These are phyloP conservation scores for Xylaria intraflava DNA, from an alignment of 495 filamentous ascomycete species.

Conservation along the genomic window DNA sequence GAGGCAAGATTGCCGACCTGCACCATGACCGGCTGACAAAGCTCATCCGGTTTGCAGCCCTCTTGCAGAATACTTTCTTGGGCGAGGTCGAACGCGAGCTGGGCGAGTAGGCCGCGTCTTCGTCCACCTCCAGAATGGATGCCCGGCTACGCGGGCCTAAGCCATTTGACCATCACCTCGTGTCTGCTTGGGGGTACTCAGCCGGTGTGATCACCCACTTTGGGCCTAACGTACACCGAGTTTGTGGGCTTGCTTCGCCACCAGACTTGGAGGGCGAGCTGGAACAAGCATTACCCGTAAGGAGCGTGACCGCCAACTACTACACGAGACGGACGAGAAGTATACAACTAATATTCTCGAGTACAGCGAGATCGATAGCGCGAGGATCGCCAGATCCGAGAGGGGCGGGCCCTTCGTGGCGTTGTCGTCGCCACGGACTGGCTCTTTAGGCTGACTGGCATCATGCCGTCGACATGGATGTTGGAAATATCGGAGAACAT, in stretches of 20 bases:
- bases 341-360: constrained; percentile 13
- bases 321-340: constrained; percentile 13
- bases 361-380: constrained; percentile 9
- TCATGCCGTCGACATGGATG: neutral
- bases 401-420: neutral
- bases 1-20: neutral
- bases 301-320: neutral
- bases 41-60: constrained; percentile 1
- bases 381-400: constrained; percentile 8
- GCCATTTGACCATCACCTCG: neutral
- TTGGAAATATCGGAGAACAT: neutral
- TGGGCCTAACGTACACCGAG: constrained; percentile 9
- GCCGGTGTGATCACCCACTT: constrained; percentile 9
- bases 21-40: constrained; percentile 6
- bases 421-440: neutral
- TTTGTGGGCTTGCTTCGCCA: constrained; percentile 12
- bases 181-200: constrained; percentile 9
- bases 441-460: neutral
- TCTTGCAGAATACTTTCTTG: constrained; percentile 1
- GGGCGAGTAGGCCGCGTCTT: too few relatives aligned
- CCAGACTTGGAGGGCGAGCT: constrained; percentile 12
- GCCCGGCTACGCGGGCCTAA: neutral
- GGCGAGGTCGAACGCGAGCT: constrained; percentile 1
- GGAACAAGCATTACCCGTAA: constrained; percentile 11
- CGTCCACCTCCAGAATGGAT: neutral